Percentiles rank a stretch among this genome's conserved stretches.
Evolutionary conservation across 2,329 filamentous ascomycete genomes (phyloP).

Genomic region (Beauveria sp.): DNA sequence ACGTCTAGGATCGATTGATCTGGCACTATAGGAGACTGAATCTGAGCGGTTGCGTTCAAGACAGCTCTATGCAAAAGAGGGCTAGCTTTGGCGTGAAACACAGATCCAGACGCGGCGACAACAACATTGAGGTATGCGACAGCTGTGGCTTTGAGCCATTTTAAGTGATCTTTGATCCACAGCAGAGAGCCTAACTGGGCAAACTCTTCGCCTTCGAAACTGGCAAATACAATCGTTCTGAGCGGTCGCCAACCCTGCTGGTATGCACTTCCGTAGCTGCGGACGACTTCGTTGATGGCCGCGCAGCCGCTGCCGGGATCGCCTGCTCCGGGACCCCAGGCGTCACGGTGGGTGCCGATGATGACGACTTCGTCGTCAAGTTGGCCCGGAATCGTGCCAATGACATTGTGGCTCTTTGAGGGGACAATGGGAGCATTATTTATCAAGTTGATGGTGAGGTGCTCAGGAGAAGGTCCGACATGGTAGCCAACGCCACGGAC

Average conservation of each 20-base stretch:
- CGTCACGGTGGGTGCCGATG: slow-evolving; percentile 74
- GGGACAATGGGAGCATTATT: slow-evolving; percentile 54
- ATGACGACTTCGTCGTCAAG: slow-evolving; percentile 65
- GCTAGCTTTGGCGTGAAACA: slow-evolving; percentile 51
- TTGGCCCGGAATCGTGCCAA: slow-evolving; percentile 73
- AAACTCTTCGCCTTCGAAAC: slow-evolving; percentile 70
- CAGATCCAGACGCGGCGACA: slow-evolving; percentile 52
- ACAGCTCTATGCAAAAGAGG: slow-evolving; percentile 62
- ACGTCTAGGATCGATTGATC: slow-evolving; percentile 33
- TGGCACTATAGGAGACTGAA: slow-evolving; percentile 47
- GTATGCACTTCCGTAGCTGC: slow-evolving; percentile 62
- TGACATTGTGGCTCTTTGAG: slow-evolving; percentile 55
- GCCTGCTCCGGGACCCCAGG: slow-evolving; percentile 78
- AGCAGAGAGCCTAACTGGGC: slow-evolving; percentile 74
- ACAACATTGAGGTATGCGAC: slow-evolving; percentile 79
- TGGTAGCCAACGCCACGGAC: slow-evolving; percentile 31
- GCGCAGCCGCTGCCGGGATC: slow-evolving; percentile 79
- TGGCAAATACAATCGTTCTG: slow-evolving; percentile 63
- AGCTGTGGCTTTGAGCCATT: slow-evolving; percentile 64
- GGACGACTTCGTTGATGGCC: slow-evolving; percentile 66
- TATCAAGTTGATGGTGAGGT: slow-evolving; percentile 54
- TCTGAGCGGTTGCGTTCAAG: slow-evolving; percentile 51
- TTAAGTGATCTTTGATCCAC: slow-evolving; percentile 77
- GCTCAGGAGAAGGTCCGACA: slow-evolving; percentile 37
- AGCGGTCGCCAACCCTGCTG: slow-evolving; percentile 72